Evolutionary conservation across 495 filamentous ascomycete genomes (phyloP), one percentile per base, ranked within the genome.

Genomic region (Penicillium riverlandense): DNA sequence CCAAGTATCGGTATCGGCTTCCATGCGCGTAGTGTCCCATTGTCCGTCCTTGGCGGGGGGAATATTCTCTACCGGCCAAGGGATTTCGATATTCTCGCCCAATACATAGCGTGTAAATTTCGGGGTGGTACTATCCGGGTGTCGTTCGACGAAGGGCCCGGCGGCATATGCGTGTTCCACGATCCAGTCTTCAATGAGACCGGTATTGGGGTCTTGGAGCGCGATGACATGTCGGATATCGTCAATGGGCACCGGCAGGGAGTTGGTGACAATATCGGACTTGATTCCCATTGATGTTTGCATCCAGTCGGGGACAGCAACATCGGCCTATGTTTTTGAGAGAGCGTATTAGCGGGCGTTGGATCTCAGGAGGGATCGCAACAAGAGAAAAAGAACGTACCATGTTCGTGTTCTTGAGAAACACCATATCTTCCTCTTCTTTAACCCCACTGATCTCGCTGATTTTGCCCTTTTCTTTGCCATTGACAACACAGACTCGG

Each of bases 391-490:
- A 22, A 22, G 29, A 8, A 46, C 78, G 47, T 69, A 95, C 88
- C 75, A 74, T 67, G 56, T 86, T 86, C 43, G 86, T 36, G 30
- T 80, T 79, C 49, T 78, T 71, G 22, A 96, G 66, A 2, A 58
- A 59, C 29, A 91, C 69, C 36, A 71, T 74, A 52, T 83, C 79
- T 33, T 53, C 72, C 2, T 74, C 65, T 13, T 55, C 57, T 45
- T 84, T 67, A 31, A 95, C 70, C n/a, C 61, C 51, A 37, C 43
- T 55, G 28, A 96, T 78, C 29, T 65, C 66, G 27, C 82, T 83
- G 67, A 98, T 95, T 64, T 82, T 84, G 45, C 88, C 88, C 69
- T 82, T 84, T 49, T 90, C 85, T 45, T 70, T 70, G 14, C 90
- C 89, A 39, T 83, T 80, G 37, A 84, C 66, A 29, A 95, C 59